A percentile compares a stretch with the other conserved stretches of the same genome.
These are phyloP conservation scores for Alloascoidea africana DNA, from an alignment of 805 yeast species.

Conservation along the genomic window DNA sequence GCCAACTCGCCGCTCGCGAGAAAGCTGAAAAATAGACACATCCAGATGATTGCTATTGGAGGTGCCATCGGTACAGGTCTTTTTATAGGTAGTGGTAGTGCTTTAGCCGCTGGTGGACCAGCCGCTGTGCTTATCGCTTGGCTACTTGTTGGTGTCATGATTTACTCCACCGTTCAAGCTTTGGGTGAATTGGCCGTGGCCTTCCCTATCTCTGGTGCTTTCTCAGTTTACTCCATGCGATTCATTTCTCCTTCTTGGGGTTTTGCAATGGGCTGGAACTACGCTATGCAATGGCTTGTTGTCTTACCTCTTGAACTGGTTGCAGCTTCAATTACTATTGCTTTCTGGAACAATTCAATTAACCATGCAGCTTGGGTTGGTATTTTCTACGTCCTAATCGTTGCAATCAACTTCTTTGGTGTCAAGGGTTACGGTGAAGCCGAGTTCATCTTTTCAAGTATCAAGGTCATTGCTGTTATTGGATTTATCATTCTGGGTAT, in stretches of 20 bases:
- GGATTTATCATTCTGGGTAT: slow-evolving; percentile 46
- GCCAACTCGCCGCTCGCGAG: slow-evolving; percentile 44
- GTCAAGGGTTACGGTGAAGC: slow-evolving; percentile 45
- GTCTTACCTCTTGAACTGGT: slow-evolving; percentile 49
- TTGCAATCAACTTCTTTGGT: slow-evolving; percentile 32
- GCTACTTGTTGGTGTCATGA: slow-evolving; percentile 43
- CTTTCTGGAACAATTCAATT: slow-evolving; percentile 32
- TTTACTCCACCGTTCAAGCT: slow-evolving; percentile 46
- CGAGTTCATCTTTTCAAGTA: slow-evolving; percentile 36
- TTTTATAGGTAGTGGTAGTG: slow-evolving; percentile 40
- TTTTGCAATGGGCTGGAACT: slow-evolving; percentile 57
- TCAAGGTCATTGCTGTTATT: slow-evolving; percentile 37
- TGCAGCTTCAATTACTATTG: slow-evolving; percentile 38
- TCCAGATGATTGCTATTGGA: slow-evolving; percentile 60
- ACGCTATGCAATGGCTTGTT: slow-evolving; percentile 43
- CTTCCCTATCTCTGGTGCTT: slow-evolving; percentile 44
- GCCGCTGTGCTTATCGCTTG: slow-evolving; percentile 48
- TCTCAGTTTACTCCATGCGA: slow-evolving; percentile 38
- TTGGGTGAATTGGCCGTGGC: slow-evolving; percentile 59
- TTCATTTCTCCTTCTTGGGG: slow-evolving; percentile 49
- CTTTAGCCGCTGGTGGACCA: slow-evolving; percentile 56
- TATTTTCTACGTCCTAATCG: slow-evolving; percentile 32
- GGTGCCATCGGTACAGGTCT: slow-evolving; percentile 76
- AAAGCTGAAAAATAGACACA: slow-evolving; percentile 19
- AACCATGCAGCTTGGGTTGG: slow-evolving; percentile 36